Percentiles rank a stretch among this genome's conserved stretches.
These are phyloP conservation scores for Globisporangium alternatum DNA, from an alignment of 352 stramenopile genomes.

Conservation along the genomic window DNA sequence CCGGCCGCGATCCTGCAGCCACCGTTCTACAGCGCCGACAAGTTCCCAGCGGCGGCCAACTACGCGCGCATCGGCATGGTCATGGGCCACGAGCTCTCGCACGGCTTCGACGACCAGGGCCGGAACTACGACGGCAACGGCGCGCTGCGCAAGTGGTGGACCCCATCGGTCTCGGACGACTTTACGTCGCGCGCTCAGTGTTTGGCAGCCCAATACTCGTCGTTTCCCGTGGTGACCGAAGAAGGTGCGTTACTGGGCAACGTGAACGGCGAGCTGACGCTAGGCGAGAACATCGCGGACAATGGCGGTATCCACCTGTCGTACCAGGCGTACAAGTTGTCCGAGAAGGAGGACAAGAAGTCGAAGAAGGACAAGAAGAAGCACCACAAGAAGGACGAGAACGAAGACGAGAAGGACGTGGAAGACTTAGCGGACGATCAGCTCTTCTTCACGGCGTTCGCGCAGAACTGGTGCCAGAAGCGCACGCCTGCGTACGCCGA, in stretches of 20 bases:
- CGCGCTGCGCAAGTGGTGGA: conserved; percentile 93
- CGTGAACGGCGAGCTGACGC: conserved; percentile 58
- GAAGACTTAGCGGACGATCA: conserved; percentile 4
- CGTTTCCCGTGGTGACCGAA: conserved; percentile 32
- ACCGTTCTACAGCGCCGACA: conserved; percentile 87
- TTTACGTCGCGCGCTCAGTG: conserved; percentile 65
- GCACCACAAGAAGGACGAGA: conserved; percentile 19
- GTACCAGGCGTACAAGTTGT: conserved; percentile 42
- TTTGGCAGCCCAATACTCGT: conserved; percentile 51
- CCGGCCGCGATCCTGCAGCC: conserved; percentile 91
- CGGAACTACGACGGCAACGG: conserved; percentile 80
- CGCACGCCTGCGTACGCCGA: conserved; percentile 32
- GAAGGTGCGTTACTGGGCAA: conserved; percentile 30
- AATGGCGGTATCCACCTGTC: conserved; percentile 58
- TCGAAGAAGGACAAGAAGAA: conserved; percentile 1
- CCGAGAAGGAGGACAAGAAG: too few species aligned
- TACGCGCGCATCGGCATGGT: conserved; percentile 90
- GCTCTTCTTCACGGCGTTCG: conserved; percentile 70
- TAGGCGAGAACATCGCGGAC: conserved; percentile 79
- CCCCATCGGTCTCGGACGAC: conserved; percentile 52
- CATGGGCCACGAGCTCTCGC: conserved; percentile 93
- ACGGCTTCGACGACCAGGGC: conserved; percentile 92
- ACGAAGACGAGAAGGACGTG: conserved; percentile 23
- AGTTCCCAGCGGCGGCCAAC: conserved; percentile 74
- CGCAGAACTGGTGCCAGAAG: conserved; percentile 62